phyloP scores from a whole-genome alignment of 75 land plant genomes.

The Selaginella moellendorffii region DNA sequence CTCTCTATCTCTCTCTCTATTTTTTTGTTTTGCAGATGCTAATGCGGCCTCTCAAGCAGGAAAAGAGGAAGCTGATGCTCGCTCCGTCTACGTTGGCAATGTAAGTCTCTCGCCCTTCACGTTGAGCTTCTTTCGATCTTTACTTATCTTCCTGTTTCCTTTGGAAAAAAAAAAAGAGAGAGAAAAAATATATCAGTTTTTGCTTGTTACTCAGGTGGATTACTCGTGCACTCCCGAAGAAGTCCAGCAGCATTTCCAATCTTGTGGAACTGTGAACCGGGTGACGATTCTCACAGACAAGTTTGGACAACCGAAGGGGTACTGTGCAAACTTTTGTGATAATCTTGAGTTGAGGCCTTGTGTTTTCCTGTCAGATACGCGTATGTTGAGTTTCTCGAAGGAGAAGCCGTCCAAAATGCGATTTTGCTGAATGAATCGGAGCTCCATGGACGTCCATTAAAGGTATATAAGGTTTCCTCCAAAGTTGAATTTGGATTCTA shows the following conservation, averaged over 20 bases:
- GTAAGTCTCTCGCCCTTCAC: constrained; percentile 25
- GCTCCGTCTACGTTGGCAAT: constrained; percentile 87
- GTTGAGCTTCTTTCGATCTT: background rate
- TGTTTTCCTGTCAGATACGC: constrained; percentile 35
- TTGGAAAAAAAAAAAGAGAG: background rate
- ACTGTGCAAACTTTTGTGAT: too few species aligned
- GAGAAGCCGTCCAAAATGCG: constrained; percentile 85
- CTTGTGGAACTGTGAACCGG: too few species aligned
- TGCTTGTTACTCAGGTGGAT: constrained; percentile 52
- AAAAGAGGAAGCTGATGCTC: constrained; percentile 85
- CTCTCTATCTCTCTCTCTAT: too few species aligned
- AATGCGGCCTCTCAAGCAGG: constrained; percentile 50
- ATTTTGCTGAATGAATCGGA: constrained; percentile 77
- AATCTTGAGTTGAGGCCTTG: background rate
- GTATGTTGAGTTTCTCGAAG: constrained; percentile 86
- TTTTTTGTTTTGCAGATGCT: background rate
- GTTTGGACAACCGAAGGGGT: too few species aligned
- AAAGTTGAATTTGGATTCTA: background rate
- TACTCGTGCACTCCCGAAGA: too few species aligned
- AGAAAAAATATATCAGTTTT: background rate
- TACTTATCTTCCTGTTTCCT: background rate
- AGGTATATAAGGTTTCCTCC: constrained; percentile 26
- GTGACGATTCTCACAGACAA: too few species aligned
- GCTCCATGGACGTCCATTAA: constrained; percentile 80
- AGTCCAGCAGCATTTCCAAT: too few species aligned